These are phyloP conservation scores for Yamadazyma triangularis DNA, from an alignment of 1,139 yeast species.

Conservation along the genomic window DNA sequence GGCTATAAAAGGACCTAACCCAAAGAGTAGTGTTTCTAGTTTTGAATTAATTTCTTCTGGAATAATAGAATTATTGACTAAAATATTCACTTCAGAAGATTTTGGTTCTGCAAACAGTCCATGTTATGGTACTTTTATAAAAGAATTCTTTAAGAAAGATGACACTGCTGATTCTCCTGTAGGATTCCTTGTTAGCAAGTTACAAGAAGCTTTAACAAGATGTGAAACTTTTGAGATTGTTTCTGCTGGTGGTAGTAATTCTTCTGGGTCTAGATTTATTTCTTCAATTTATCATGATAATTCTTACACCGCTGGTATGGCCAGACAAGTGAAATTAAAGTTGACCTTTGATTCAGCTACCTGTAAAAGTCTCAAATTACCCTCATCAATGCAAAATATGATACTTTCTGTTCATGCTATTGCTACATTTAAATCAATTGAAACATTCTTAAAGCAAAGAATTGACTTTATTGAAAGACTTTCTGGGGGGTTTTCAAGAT, in stretches of 20 bases:
- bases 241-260: constrained; percentile 35
- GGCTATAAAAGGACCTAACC: constrained; percentile 14
- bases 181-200: constrained; percentile 32
- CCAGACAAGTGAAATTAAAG: constrained; percentile 64
- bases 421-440: constrained; percentile 75
- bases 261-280: constrained; percentile 6
- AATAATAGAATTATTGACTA: constrained; percentile 45
- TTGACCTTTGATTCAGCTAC: constrained; percentile 35
- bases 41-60: constrained; percentile 76
- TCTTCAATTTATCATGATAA: constrained; percentile 13
- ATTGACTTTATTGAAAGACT: constrained; percentile 21
- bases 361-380: constrained; percentile 31
- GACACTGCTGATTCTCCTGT: constrained; percentile 34
- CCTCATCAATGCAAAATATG: constrained; percentile 34
- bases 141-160: constrained; percentile 37
- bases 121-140: constrained; percentile 44
- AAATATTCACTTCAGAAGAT: constrained; percentile 30
- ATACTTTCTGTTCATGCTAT: constrained; percentile 80
- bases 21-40: constrained; percentile 49
- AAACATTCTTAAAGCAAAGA: constrained; percentile 50
- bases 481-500: too few species aligned
- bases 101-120: constrained; percentile 17
- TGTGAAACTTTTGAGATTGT: constrained; percentile 73
- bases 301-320: constrained; percentile 56
- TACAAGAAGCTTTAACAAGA: constrained; percentile 74